Evolutionary conservation across 805 yeast species (phyloP).

Genomic region (Ogataea chonburiensis): DNA sequence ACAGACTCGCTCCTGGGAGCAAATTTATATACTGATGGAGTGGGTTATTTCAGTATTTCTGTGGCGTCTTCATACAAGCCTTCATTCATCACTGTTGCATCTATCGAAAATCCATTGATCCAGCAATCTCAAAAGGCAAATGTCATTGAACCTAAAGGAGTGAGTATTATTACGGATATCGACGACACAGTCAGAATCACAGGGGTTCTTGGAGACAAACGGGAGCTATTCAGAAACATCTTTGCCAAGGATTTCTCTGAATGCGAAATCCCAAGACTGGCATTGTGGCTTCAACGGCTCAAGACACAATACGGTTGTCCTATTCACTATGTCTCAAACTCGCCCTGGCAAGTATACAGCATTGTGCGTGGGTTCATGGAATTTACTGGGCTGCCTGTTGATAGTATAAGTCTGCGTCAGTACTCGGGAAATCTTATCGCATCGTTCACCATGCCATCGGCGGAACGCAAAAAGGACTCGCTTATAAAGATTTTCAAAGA

Average conservation of each 20-base stretch:
- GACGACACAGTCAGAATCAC: slow-evolving; percentile 93
- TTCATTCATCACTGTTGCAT: slow-evolving; percentile 50
- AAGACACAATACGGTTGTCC: slow-evolving; percentile 42
- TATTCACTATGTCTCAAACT: slow-evolving; percentile 90
- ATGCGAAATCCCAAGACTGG: slow-evolving; percentile 75
- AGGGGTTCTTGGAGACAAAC: slow-evolving; percentile 85
- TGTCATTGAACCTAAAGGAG: slow-evolving; percentile 45
- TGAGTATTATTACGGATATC: slow-evolving; percentile 82
- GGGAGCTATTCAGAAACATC: slow-evolving; percentile 76
- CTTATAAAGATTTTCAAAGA: slow-evolving; percentile 63
- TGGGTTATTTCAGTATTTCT: slow-evolving; percentile 63
- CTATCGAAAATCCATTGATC: slow-evolving; percentile 46
- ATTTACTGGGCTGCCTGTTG: slow-evolving; percentile 61
- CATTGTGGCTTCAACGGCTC: slow-evolving; percentile 66
- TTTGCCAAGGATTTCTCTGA: slow-evolving; percentile 61
- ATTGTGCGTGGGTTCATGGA: slow-evolving; percentile 57
- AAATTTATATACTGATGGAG: slow-evolving; percentile 53
- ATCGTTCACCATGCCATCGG: slow-evolving; percentile 83
- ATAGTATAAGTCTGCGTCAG: slow-evolving; percentile 84
- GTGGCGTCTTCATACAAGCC: slow-evolving; percentile 62
- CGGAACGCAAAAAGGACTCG: slow-evolving; percentile 71
- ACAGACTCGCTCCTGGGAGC: slow-evolving; percentile 30
- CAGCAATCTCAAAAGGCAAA: slow-evolving; percentile 46
- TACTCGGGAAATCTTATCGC: slow-evolving; percentile 80
- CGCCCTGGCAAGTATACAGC: slow-evolving; percentile 86